A percentile compares a stretch with the other conserved stretches of the same genome.
Conservation (phyloP, 768 basidiomycete genomes). For the Auriscalpium vulgare region DNA sequence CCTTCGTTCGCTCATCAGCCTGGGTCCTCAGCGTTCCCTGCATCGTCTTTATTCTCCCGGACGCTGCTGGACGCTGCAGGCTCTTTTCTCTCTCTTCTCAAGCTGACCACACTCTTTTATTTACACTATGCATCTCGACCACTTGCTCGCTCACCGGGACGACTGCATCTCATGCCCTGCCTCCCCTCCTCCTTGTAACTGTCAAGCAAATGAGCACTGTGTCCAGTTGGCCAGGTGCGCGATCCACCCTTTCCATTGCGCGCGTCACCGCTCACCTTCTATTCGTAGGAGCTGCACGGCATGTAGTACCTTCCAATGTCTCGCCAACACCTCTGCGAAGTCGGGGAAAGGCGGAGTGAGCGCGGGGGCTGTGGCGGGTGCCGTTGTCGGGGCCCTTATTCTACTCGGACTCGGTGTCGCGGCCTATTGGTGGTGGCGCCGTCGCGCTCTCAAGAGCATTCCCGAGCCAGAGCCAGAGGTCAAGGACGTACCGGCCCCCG, state of each 20-base stretch:
- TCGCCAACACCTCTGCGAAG: conserved; percentile 20
- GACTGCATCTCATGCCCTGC: conserved; percentile 40
- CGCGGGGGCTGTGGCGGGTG: conserved; percentile 68
- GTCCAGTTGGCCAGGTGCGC: conserved; percentile 52
- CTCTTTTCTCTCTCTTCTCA: neutral
- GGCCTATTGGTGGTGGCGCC: conserved; percentile 59
- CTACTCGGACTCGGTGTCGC: conserved; percentile 46
- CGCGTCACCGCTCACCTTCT: neutral
- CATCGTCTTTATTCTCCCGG: neutral
- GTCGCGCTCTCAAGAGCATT: conserved; percentile 36
- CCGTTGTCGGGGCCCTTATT: conserved; percentile 54
- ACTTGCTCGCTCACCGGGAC: conserved; percentile 12
- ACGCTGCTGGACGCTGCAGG: neutral
- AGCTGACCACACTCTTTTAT: conserved; percentile 4
- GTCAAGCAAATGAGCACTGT: conserved; percentile 48
- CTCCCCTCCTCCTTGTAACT: conserved; percentile 43
- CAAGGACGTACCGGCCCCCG: conserved; percentile 61
- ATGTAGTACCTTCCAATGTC: conserved; percentile 49
- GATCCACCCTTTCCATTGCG: neutral
- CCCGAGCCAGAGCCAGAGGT: conserved; percentile 31
- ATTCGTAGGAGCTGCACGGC: conserved; percentile 47
- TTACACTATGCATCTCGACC: conserved; percentile 16
- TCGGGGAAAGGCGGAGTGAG: conserved; percentile 36
- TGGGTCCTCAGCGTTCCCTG: neutral
- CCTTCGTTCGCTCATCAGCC: neutral